Evolutionary conservation across 768 basidiomycete species (phyloP).

Genomic region (Lactarius vividus): DNA sequence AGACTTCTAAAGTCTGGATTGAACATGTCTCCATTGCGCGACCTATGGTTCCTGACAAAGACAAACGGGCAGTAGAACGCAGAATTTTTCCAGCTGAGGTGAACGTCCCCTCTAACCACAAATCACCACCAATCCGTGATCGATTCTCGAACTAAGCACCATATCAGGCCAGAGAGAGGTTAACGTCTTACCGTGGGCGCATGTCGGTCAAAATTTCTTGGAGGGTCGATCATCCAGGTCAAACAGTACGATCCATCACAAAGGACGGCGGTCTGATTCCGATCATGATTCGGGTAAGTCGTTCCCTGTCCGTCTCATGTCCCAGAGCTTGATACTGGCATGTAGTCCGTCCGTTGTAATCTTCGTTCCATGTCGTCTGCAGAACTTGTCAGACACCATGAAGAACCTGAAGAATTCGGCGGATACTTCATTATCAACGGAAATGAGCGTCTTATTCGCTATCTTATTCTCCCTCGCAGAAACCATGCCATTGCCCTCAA

Average conservation of each 20-base stretch:
- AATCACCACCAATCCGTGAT: not conserved
- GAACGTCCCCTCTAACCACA: constrained; percentile 24
- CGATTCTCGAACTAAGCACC: constrained; percentile 1
- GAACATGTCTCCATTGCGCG: constrained; percentile 78
- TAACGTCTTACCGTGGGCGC: constrained; percentile 87
- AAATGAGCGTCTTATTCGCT: constrained; percentile 97
- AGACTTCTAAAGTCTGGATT: constrained; percentile 70
- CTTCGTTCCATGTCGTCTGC: constrained; percentile 80
- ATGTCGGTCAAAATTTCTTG: constrained; percentile 87
- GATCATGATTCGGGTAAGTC: constrained; percentile 92
- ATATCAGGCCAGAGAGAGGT: constrained; percentile 81
- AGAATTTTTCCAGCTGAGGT: constrained; percentile 90
- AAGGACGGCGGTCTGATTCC: constrained; percentile 91
- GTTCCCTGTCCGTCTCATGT: not conserved
- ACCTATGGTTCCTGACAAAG: constrained; percentile 86
- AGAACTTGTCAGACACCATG: constrained; percentile 83
- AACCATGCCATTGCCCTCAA: constrained; percentile 93
- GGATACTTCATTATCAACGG: constrained; percentile 99
- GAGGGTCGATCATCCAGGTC: constrained; percentile 66
- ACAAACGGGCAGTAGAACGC: constrained; percentile 68
- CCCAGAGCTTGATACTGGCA: not conserved
- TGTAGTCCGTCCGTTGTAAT: constrained; percentile 88
- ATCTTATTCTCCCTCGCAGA: constrained; percentile 91
- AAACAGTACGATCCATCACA: constrained; percentile 61
- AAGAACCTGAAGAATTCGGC: constrained; percentile 98